Evolutionary conservation across 305 asterid genomes (phyloP), one percentile per base, ranked within the genome.

Genomic region (Stenogyne calaminthoides): DNA sequence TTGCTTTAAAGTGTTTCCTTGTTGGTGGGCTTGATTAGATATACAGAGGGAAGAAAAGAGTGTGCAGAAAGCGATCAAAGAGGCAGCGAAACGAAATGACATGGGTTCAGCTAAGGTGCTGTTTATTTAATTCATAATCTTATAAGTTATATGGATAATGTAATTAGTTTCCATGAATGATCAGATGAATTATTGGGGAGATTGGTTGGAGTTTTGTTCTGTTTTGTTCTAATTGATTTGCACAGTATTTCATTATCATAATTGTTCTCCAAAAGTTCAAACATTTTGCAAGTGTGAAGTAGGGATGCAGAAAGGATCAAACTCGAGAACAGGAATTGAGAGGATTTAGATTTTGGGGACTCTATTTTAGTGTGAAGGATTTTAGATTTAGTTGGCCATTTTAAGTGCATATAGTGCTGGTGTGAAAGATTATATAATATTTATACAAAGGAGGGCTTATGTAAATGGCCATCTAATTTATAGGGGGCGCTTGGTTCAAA

Each of bases 61-160:
- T 83, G 96, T 90, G 67, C 96, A 92, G 86, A 88, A 90, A 84
- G 91, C 98, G 34, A 88, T 92, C 78, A 88, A 85, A 74, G 98
- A 88, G 74, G 96, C 98, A 32, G 97, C 97, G 3, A 90, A 85
- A 77, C 79, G 98, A 73, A 92, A 92, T 61, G 98, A 92, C 47
- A 86, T 90, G 91, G 93, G 88, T 73, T 92, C 98, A 76, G 98
- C 98, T 72, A 92, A 94, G 98, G 98, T 90, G 46, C 67, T 76
- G 0, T 52, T 55, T 7, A 15, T 9, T 67, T 1, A 18, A 57
- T 58, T 57, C 2, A 27, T 71, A 27, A 20, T n/a, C 60, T 70
- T 12, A 6, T 11, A 1, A 22, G 5, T 18, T 6, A 18, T 34
- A 1, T 27, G 3, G 20, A 46, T 74, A 27, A 25, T 55, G 55